phyloP scores from a whole-genome alignment of 768 basidiomycete species.

The Russula virescens region DNA sequence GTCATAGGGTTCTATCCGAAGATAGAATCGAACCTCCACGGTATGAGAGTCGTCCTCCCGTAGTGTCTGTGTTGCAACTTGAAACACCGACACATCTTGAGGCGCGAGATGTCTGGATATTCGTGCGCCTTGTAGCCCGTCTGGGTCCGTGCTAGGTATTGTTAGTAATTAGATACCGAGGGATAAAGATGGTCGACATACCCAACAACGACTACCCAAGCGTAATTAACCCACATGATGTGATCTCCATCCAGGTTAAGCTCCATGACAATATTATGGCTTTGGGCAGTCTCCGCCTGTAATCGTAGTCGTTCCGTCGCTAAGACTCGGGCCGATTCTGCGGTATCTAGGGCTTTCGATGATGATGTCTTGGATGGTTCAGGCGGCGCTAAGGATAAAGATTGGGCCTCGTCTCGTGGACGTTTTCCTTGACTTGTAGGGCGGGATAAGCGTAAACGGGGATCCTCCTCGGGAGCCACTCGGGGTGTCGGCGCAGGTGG shows the following conservation, averaged over 20 bases:
- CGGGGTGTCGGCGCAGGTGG: conserved; percentile 36
- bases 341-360: conserved; percentile 50
- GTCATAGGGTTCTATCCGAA: conserved; percentile 64
- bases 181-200: conserved; percentile 36
- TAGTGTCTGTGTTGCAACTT: conserved; percentile 77
- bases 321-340: conserved; percentile 75
- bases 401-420: conserved; percentile 43
- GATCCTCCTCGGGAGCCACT: conserved; percentile 50
- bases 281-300: conserved; percentile 92
- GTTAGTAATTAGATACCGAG: conserved; percentile 8
- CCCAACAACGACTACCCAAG: conserved; percentile 91
- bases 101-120: conserved; percentile 79
- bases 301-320: conserved; percentile 83
- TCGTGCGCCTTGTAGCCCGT: conserved; percentile 67
- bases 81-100: conserved; percentile 76
- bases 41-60: conserved; percentile 92
- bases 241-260: conserved; percentile 91
- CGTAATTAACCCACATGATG: conserved; percentile 93
- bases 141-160: conserved; percentile 66
- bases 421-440: conserved; percentile 48
- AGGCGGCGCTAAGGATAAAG: conserved; percentile 25
- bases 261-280: conserved; percentile 94
- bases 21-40: conserved; percentile 84
- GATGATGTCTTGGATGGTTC: conserved; percentile 26
- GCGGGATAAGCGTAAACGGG: conserved; percentile 42